These are phyloP conservation scores for Colletotrichum lini DNA, from an alignment of 2,329 filamentous ascomycete species.

Conservation along the genomic window DNA sequence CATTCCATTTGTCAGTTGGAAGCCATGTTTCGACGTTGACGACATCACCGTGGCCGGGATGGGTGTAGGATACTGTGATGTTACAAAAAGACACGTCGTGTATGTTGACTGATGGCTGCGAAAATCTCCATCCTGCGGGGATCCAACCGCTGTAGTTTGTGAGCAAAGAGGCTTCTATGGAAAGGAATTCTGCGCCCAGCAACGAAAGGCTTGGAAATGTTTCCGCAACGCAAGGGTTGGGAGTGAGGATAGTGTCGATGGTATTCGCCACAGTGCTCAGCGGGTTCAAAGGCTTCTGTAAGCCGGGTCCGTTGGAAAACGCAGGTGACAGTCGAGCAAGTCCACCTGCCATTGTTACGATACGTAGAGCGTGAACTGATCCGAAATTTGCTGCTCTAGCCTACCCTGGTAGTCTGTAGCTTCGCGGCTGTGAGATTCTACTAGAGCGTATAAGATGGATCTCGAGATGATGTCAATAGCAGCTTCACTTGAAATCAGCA, in stretches of 20 bases:
- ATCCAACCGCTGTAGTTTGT: conserved; percentile 16
- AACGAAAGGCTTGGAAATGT: not conserved
- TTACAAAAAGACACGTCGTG: conserved; percentile 46
- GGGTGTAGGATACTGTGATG: conserved; percentile 47
- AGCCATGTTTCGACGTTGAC: conserved; percentile 47
- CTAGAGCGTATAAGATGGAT: not conserved
- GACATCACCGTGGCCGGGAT: conserved; percentile 44
- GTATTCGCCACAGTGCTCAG: not conserved
- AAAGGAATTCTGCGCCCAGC: conserved; percentile 15
- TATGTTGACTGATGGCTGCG: conserved; percentile 9
- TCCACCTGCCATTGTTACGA: not conserved
- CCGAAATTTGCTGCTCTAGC: too few relatives aligned
- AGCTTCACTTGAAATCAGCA: not conserved
- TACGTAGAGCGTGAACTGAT: not conserved
- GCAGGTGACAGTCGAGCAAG: not conserved
- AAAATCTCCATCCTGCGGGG: conserved; percentile 16
- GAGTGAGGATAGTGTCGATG: not conserved
- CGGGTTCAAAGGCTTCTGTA: not conserved
- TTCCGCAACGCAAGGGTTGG: not conserved
- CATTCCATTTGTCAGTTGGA: conserved; percentile 48
- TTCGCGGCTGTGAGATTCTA: too few relatives aligned
- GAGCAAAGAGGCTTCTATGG: conserved; percentile 5
- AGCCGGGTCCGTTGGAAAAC: not conserved
- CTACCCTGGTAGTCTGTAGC: not conserved
- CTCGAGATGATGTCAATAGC: too few relatives aligned